phyloP scores from a whole-genome alignment of 345 rosid genomes.

The Clausena lansium region DNA sequence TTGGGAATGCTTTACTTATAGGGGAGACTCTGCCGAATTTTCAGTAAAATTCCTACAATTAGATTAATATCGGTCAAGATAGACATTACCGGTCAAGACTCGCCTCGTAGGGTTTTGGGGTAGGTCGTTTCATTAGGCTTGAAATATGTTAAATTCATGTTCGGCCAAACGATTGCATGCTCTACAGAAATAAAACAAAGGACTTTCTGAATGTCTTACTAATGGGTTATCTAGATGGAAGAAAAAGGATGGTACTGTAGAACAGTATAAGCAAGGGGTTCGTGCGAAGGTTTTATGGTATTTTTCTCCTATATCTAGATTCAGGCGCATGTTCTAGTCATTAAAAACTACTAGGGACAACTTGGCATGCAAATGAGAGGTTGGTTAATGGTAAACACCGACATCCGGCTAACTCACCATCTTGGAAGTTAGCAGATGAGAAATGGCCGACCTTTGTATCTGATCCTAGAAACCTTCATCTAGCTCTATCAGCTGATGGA shows the following conservation, averaged over 20 bases:
- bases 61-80: no score
- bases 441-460: no score
- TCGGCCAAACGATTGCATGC: no score
- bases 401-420: background rate
- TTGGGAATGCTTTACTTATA: no score
- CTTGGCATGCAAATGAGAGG: background rate
- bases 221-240: conserved; percentile 22
- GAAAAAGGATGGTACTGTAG: conserved; percentile 17
- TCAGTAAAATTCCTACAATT: no score
- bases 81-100: no score
- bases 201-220: conserved; percentile 19
- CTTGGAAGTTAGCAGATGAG: no score
- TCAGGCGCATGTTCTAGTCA: background rate
- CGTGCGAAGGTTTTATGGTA: background rate
- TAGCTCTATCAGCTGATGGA: background rate
- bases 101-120: no score
- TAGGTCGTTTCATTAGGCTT: no score
- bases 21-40: no score
- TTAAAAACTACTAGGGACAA: background rate
- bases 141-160: no score
- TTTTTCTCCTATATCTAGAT: background rate
- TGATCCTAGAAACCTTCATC: background rate
- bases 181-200: conserved; percentile 14
- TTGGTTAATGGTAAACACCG: conserved; percentile 15
- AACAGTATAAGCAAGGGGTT: background rate